Conservation (phyloP, 2,329 filamentous ascomycete species). For the Phialophora tarda region DNA sequence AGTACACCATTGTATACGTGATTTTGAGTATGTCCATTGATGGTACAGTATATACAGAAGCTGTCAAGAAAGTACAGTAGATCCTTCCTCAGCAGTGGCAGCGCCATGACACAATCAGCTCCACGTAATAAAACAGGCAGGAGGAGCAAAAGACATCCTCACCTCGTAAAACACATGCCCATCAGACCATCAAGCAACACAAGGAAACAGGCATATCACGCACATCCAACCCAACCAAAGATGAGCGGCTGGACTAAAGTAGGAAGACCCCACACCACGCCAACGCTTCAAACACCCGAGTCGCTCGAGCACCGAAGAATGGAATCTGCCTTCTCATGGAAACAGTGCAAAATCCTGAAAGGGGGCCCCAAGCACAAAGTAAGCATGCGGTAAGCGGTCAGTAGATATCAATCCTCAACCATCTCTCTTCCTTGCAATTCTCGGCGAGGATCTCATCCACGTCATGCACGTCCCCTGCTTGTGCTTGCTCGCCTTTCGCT, state of each 20-base stretch:
- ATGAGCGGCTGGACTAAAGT: not conserved
- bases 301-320: not conserved
- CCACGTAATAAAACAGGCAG: not conserved
- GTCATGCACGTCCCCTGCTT: conserved; percentile 11
- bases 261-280: not conserved
- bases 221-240: not conserved
- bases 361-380: not conserved
- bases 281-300: not conserved
- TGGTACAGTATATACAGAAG: not conserved
- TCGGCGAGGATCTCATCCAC: conserved; percentile 25
- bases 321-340: not conserved
- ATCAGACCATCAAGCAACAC: not conserved
- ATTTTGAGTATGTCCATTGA: not conserved
- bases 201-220: not conserved
- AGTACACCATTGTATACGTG: not conserved
- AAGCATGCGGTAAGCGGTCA: not conserved
- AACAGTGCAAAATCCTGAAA: not conserved
- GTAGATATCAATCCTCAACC: conserved; percentile 22
- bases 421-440: conserved; percentile 27
- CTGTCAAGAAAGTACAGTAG: not conserved
- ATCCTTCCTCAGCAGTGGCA: not conserved
- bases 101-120: not conserved
- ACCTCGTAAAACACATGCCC: conserved; percentile 6
- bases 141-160: not conserved
- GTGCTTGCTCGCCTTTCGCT: not conserved